phyloP scores from a whole-genome alignment of 371 early-diverging fungal species.

The Smittium mucronatum region DNA sequence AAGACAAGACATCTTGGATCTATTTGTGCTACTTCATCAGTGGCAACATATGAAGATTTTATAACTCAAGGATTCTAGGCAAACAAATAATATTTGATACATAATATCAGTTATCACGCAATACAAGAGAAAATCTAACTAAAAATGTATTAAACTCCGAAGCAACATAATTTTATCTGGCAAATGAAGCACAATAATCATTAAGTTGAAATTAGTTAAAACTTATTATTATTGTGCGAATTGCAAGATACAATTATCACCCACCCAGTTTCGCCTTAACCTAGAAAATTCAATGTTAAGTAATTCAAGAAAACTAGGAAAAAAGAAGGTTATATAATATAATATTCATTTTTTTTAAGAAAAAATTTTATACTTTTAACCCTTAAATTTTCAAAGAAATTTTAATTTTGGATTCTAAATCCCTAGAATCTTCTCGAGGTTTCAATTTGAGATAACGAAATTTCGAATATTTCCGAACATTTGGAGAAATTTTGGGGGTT shows the following conservation, averaged over 20 bases:
- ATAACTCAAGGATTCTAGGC: conserved; percentile 21
- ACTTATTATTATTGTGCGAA: conserved; percentile 7
- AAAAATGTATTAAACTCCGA: conserved; percentile 3
- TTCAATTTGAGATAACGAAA: not conserved
- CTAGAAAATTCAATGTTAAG: not conserved
- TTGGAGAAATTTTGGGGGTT: not conserved
- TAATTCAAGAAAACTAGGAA: not conserved
- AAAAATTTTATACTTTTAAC: not conserved
- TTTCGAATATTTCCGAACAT: not conserved
- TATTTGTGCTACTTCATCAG: conserved; percentile 16
- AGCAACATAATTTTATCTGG: conserved; percentile 5
- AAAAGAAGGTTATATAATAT: not conserved
- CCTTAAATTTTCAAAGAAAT: not conserved
- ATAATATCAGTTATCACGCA: conserved; percentile 12
- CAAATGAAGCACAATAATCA: conserved; percentile 6
- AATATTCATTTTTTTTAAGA: not conserved
- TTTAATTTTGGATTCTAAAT: not conserved
- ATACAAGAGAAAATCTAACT: conserved; percentile 9
- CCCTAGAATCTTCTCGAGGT: not conserved
- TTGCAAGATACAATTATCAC: not conserved
- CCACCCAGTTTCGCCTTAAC: not conserved
- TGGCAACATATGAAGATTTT: conserved; percentile 17
- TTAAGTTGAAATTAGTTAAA: conserved; percentile 1
- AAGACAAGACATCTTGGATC: conserved; percentile 18
- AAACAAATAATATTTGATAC: conserved; percentile 12